Evolutionary conservation across 2,329 filamentous ascomycete genomes (phyloP).

Genomic region (Fusarium agapanthi): DNA sequence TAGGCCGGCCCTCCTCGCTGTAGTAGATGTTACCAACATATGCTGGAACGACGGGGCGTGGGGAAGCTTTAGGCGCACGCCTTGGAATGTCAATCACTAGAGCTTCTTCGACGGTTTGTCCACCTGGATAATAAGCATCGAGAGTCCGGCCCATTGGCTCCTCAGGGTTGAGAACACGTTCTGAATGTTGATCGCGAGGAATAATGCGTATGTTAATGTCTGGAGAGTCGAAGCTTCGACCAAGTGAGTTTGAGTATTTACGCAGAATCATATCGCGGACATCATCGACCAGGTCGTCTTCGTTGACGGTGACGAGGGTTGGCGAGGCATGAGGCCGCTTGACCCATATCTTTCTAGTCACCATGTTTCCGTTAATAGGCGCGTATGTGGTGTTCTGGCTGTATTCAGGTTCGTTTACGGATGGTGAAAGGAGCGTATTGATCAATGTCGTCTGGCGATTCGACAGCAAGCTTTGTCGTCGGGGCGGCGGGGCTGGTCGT

Average conservation of each 20-base stretch:
- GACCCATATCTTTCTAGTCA: slow-evolving; percentile 91
- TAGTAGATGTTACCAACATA: slow-evolving; percentile 58
- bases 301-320: slow-evolving; percentile 83
- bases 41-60: slow-evolving; percentile 54
- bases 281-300: slow-evolving; percentile 94
- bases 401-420: slow-evolving; percentile 32
- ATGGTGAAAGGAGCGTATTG: slow-evolving; percentile 45
- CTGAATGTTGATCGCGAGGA: slow-evolving; percentile 71
- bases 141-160: slow-evolving; percentile 82
- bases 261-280: slow-evolving; percentile 89
- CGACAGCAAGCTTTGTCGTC: slow-evolving; percentile 49
- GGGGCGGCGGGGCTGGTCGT: slow-evolving; percentile 35
- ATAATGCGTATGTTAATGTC: slow-evolving; percentile 84
- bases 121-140: slow-evolving; percentile 84
- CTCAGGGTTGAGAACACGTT: slow-evolving; percentile 83
- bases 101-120: slow-evolving; percentile 88
- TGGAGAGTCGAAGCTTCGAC: slow-evolving; percentile 87
- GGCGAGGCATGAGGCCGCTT: slow-evolving; percentile 85
- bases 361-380: slow-evolving; percentile 60
- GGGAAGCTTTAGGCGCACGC: slow-evolving; percentile 81
- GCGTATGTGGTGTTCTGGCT: slow-evolving; percentile 29
- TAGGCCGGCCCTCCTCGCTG: slow-evolving; percentile 70
- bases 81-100: slow-evolving; percentile 89
- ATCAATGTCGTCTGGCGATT: slow-evolving; percentile 49
- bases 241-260: slow-evolving; percentile 94